Evolutionary conservation across 2,329 filamentous ascomycete genomes (phyloP), one percentile per base, ranked within the genome.

Genomic region (Trichoderma semiorbis): DNA sequence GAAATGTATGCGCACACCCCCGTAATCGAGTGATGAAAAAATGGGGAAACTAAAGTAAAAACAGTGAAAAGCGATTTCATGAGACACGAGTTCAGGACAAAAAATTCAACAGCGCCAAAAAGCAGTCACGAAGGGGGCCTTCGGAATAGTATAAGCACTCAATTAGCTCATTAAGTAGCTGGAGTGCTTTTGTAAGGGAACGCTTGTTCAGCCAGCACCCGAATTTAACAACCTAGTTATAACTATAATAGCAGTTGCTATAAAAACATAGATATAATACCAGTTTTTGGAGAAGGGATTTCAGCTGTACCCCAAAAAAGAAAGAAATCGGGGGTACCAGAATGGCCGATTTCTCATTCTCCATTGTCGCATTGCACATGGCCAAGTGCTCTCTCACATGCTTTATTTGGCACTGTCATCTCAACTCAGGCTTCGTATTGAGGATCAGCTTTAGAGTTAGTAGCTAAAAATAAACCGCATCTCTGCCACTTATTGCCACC

Each of bases 61-160:
- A 18, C 60, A 88, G 86, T 68, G 82, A 84, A 69, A 85, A 84
- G 70, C 75, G 79, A 3, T 87, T 85, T 58, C 81, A 86, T 55
- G 81, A 83, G 21, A 75, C 78, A 1, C 81, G 87, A 30, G 73
- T 89, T 26, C 82, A 78, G 72, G 76, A 81, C 16, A 89, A 89
- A 77, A 88, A 86, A 76, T 76, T 83, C 11, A 79, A 81, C 18
- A 84, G 85, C 74, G 80, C 79, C 8, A 89, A 88, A 79, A 89
- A 89, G 75, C 80, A 85, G 69, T 81, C 76, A 32, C 81, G 86
- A 18, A 82, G 79, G 76, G 81, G 83, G 1, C 75, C 78, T n/a
- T 76, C 75, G 3, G 73, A 76, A 68, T 72, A 66, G 47, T 21
- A 5, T 16, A 32, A 32, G 30, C 30, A 32, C 30, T 32, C 30